These are phyloP conservation scores for Perilla frutescens DNA, from an alignment of 257 asterid species.

Conservation along the genomic window DNA sequence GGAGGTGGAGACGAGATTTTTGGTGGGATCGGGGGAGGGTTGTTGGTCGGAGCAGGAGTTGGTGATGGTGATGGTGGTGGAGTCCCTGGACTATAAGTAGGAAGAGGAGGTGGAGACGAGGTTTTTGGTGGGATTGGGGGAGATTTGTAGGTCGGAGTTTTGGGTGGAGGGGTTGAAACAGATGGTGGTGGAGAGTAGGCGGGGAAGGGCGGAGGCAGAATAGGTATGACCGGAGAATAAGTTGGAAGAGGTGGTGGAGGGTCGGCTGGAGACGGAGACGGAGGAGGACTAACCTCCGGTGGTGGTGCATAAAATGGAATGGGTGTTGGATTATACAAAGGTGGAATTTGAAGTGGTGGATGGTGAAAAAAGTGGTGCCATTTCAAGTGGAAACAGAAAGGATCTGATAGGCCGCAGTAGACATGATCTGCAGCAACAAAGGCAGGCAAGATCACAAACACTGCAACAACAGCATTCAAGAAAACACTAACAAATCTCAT, in stretches of 20 bases:
- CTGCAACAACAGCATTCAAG: conserved; percentile 26
- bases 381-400: conserved; percentile 16
- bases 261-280: neutral
- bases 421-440: neutral
- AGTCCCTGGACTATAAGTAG: neutral
- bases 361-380: neutral
- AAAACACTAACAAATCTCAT: conserved; percentile 19
- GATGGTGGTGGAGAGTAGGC: conserved; percentile 1
- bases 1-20: neutral
- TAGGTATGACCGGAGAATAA: too few species aligned
- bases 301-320: neutral
- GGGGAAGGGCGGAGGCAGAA: conserved; percentile 19
- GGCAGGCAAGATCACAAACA: conserved; percentile 12
- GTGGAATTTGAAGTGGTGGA: neutral
- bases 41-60: neutral
- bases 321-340: too few species aligned
- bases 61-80: neutral
- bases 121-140: neutral
- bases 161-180: conserved; percentile 5
- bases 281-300: conserved; percentile 3
- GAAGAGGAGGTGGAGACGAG: neutral
- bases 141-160: neutral
- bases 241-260: neutral
- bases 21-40: neutral
- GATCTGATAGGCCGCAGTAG: neutral